Percentiles rank a stretch among this genome's conserved stretches.
phyloP scores from a whole-genome alignment of 257 asterid species.

The Pogostemon cablin region DNA sequence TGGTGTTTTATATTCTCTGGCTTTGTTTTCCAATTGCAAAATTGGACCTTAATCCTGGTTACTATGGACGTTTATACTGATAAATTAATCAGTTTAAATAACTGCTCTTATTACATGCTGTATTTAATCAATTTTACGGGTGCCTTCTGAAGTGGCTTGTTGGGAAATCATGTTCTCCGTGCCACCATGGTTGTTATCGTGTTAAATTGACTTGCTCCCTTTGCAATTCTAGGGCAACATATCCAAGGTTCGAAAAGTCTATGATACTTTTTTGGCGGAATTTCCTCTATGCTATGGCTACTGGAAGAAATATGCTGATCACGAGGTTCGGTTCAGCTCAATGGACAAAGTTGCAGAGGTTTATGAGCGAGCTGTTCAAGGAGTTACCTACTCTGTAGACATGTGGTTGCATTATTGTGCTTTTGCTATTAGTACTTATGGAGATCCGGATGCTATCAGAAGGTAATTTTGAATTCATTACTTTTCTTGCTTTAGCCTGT shows the following conservation, averaged over 20 bases:
- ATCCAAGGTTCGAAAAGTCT: constrained; percentile 75
- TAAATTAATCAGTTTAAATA: background rate
- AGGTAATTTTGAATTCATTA: constrained; percentile 58
- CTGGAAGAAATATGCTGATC: constrained; percentile 99
- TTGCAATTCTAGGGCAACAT: constrained; percentile 60
- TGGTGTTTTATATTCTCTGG: constrained; percentile 3
- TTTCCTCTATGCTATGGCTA: constrained; percentile 98
- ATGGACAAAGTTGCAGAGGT: constrained; percentile 89
- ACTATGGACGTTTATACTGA: background rate
- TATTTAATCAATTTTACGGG: background rate
- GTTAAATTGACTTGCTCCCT: constrained; percentile 5
- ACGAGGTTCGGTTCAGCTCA: constrained; percentile 87
- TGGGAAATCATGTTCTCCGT: background rate
- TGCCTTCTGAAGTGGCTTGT: constrained; percentile 19
- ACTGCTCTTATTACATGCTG: background rate
- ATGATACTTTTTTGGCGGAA: constrained; percentile 89
- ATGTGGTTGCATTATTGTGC: constrained; percentile 98
- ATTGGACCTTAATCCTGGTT: constrained; percentile 14
- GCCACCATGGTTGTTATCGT: background rate
- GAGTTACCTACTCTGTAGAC: constrained; percentile 97
- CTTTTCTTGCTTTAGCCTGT: constrained; percentile 34
- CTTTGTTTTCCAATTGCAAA: constrained; percentile 19
- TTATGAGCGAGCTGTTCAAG: constrained; percentile 94
- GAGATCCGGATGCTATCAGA: constrained; percentile 87
- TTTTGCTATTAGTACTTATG: constrained; percentile 80